Evolutionary conservation across 75 land plant genomes (phyloP), one percentile per base, ranked within the genome.

Genomic region (Cunninghamia lanceolata): DNA sequence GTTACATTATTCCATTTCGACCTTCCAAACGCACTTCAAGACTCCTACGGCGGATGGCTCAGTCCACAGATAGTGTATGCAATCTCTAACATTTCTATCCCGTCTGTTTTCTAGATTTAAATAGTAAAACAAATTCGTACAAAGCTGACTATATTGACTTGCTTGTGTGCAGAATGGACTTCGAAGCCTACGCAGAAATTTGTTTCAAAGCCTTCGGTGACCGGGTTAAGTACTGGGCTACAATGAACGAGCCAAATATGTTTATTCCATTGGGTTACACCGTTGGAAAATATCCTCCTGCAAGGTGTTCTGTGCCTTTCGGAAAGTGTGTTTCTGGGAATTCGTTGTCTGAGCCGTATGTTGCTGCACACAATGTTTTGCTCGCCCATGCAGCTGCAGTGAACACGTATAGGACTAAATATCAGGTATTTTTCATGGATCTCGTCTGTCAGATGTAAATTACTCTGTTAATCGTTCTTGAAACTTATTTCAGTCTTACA

Each of bases 1-100:
- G 93, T 89, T 8, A 93, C 94, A 0, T 87, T 95, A 0, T 84
- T 83, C 45, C 96, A 95, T 84, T 82, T 56, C 84, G 96, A 95
- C 35, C 52, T 88, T 66, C 96, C 96, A 15, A 90, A 95, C 82
- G 92, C 89, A 38, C 91, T 93, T 6, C 89, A 95, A 39, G 92
- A 93, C 4, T 76, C 86, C 63, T 92, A 87, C 70, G 93, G 91
- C 53, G 91, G 91, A 2, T 94, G 94, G 94, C 91, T 94, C 8
- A 89, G 81, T 85, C 90, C 95, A n/a, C 63, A 89, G 4, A 92
- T 89, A 21, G 89, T 91, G 95, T 94, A 90, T 46, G 86, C 63
- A 74, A 50, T 50, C 39, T 17, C 21, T 35, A 36, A 66, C 70
- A 30, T n/a, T 10, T 8, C 9, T 70, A 30, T n/a, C 13, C 9